phyloP scores from a whole-genome alignment of 768 basidiomycete species.

The Plicaturopsis crispa region DNA sequence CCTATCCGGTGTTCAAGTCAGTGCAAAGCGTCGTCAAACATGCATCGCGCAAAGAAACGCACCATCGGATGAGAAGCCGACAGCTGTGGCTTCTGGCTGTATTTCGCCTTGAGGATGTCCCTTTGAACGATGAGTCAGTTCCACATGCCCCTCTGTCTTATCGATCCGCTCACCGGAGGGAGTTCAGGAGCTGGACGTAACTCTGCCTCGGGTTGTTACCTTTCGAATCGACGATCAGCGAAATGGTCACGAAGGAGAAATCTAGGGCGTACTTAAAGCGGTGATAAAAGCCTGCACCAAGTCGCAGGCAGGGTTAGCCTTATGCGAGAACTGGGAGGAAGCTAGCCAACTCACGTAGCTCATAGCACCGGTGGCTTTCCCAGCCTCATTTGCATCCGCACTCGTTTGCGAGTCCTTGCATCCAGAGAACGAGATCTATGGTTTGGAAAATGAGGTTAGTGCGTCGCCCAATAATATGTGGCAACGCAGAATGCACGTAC shows the following conservation, averaged over 20 bases:
- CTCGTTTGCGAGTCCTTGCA: slow-evolving; percentile 82
- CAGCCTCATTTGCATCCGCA: slow-evolving; percentile 63
- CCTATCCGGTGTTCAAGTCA: not conserved
- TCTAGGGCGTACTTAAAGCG: slow-evolving; percentile 35
- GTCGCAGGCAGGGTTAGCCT: not conserved
- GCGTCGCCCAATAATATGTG: not conserved
- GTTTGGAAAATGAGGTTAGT: slow-evolving; percentile 2
- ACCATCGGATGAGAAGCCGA: slow-evolving; percentile 37
- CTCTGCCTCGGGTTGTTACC: slow-evolving; percentile 40
- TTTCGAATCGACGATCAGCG: slow-evolving; percentile 11
- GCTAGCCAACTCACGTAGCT: slow-evolving; percentile 44
- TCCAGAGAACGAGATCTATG: slow-evolving; percentile 78
- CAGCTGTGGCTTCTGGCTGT: slow-evolving; percentile 54
- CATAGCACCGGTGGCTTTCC: slow-evolving; percentile 72
- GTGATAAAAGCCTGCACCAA: slow-evolving; percentile 45
- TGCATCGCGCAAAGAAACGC: slow-evolving; percentile 10
- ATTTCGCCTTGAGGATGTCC: slow-evolving; percentile 34
- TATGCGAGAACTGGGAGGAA: not conserved
- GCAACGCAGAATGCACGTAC: no score
- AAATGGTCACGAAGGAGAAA: not conserved
- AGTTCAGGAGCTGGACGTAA: slow-evolving; percentile 40
- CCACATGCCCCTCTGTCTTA: not conserved
- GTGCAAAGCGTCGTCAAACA: not conserved
- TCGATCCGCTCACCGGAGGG: slow-evolving; percentile 29
- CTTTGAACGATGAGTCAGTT: slow-evolving; percentile 13